Conservation (phyloP, 148 eudicot genomes). For the Mesembryanthemum crystallinum region DNA sequence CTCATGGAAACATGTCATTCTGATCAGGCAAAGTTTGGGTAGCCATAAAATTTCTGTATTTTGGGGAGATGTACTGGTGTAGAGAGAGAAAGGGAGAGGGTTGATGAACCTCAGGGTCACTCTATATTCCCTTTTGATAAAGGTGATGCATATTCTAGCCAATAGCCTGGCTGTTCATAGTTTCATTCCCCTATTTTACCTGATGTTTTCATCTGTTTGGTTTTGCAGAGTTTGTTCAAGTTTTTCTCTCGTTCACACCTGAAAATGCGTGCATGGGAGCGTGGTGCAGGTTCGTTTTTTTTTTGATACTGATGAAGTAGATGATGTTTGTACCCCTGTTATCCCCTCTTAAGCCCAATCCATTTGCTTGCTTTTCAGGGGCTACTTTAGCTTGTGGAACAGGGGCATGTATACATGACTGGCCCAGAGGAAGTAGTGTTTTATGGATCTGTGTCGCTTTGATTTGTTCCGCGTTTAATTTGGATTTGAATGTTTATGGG, state of each 20-base stretch:
- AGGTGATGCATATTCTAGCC: not conserved
- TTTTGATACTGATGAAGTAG: not conserved
- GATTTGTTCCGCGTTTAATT: slow-evolving; percentile 27
- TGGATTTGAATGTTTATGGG: too few relatives aligned
- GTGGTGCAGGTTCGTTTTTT: slow-evolving; percentile 93
- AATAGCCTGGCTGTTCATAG: not conserved
- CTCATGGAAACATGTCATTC: not conserved
- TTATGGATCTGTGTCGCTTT: slow-evolving; percentile 66
- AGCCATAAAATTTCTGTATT: too few relatives aligned
- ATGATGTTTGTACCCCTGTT: not conserved
- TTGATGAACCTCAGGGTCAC: too few relatives aligned
- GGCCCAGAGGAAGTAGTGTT: slow-evolving; percentile 94
- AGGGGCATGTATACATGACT: slow-evolving; percentile 97
- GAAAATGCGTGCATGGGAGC: slow-evolving; percentile 99
- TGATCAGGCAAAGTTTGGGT: too few relatives aligned
- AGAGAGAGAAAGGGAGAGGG: too few relatives aligned
- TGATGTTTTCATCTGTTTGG: not conserved
- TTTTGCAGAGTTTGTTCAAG: slow-evolving; percentile 91
- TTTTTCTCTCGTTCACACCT: slow-evolving; percentile 82
- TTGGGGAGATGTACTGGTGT: too few relatives aligned
- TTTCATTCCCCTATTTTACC: not conserved
- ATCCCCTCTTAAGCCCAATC: not conserved
- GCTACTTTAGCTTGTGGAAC: slow-evolving; percentile 98
- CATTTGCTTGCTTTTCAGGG: slow-evolving; percentile 36
- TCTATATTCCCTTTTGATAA: too few relatives aligned